Evolutionary conservation across 192 early-diverging fungal species (phyloP).

Genomic region (Linnemannia schmuckeri): DNA sequence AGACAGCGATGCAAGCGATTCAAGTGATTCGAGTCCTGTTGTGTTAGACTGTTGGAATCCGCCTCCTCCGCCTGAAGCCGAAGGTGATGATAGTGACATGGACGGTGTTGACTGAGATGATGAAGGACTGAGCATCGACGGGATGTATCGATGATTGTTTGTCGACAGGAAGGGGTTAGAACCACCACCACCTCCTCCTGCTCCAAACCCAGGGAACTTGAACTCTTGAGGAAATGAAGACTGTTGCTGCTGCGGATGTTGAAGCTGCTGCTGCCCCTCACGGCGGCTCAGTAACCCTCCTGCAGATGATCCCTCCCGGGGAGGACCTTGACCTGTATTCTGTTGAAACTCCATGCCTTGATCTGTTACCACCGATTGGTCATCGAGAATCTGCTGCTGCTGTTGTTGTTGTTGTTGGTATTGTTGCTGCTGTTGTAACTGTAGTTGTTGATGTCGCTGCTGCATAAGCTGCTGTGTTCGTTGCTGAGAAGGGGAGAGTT

Average conservation of each 20-base stretch:
- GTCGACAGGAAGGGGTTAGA: background rate
- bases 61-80: background rate
- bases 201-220: background rate
- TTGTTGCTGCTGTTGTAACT: constrained; percentile 11
- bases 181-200: background rate
- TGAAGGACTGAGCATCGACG: background rate
- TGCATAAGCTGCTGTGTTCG: constrained; percentile 9
- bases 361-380: background rate
- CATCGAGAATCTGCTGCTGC: background rate
- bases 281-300: background rate
- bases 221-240: constrained; percentile 6
- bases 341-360: background rate
- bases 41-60: background rate
- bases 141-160: background rate
- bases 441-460: constrained; percentile 13
- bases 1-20: constrained; percentile 29
- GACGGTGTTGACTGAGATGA: background rate
- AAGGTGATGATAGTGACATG: background rate
- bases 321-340: background rate
- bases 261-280: constrained; percentile 3
- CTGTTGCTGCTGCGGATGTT: constrained; percentile 24
- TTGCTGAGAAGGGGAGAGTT: constrained; percentile 4
- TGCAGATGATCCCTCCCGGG: background rate
- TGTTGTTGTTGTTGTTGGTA: constrained; percentile 7
- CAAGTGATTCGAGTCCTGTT: constrained; percentile 26